These are phyloP conservation scores for Leccinum huronense DNA, from an alignment of 1,284 basidiomycete species.

Conservation along the genomic window DNA sequence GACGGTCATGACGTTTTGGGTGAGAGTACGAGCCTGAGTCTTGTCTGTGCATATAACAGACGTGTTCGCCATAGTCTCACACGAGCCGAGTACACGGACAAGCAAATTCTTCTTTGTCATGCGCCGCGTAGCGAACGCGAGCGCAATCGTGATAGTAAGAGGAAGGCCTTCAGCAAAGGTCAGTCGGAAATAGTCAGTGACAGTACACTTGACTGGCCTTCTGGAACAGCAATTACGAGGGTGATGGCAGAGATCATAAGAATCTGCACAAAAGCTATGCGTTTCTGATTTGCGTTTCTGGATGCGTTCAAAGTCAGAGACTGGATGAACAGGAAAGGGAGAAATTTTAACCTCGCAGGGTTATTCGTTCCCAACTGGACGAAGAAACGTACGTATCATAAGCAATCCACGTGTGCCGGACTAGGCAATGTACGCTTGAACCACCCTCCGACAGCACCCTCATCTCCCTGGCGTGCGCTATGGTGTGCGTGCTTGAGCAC, in stretches of 20 bases:
- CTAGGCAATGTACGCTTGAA: conserved; percentile 25
- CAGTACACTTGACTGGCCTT: conserved; percentile 52
- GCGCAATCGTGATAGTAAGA: conserved; percentile 92
- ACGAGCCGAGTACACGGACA: conserved; percentile 92
- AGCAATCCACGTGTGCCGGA: conserved; percentile 80
- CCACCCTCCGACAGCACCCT: conserved; percentile 22
- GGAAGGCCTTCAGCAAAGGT: conserved; percentile 66
- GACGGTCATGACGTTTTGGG: conserved; percentile 95
- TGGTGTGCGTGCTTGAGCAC: conserved; percentile 38
- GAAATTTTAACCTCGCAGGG: conserved; percentile 45
- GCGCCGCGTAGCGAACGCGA: conserved; percentile 95
- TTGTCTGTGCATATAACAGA: conserved; percentile 97
- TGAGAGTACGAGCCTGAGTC: conserved; percentile 75
- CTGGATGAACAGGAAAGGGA: not conserved
- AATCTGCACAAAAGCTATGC: conserved; percentile 90
- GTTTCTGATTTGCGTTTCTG: conserved; percentile 79
- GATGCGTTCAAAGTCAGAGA: conserved; percentile 9
- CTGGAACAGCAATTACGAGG: conserved; percentile 95
- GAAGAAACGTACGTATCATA: conserved; percentile 86
- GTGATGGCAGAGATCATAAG: conserved; percentile 96
- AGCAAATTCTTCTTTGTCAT: conserved; percentile 96
- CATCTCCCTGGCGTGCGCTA: conserved; percentile 25
- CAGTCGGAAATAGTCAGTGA: conserved; percentile 9
- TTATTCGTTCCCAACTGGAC: conserved; percentile 70
- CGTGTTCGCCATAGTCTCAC: conserved; percentile 98